Evolutionary conservation across 1,284 basidiomycete genomes (phyloP), one percentile per base, ranked within the genome.

Genomic region (Caloboletus firmus): DNA sequence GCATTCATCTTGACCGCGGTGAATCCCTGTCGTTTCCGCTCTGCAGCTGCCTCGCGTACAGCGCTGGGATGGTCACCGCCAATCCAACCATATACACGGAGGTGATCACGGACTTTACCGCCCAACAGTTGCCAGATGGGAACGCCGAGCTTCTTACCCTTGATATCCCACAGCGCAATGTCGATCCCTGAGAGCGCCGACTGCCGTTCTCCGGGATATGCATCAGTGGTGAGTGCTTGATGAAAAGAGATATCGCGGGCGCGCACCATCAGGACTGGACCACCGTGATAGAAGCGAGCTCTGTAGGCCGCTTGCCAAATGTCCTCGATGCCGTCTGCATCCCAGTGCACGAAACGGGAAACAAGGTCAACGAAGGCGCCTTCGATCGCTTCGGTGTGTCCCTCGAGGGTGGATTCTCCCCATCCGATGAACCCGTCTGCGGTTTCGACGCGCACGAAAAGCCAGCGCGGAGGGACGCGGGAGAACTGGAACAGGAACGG

Each of bases 1-100:
- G 78, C 87, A 65, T 91, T 91, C 87, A 89, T 91, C 76, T 88
- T 87, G 44, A 91, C 87, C 3, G 84, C 82, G 0, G 83, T 86
- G 69, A 91, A 91, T 4, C 88, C 88, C 67, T 91, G 83, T 15
- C 74, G 75, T 61, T 86, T 86, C 22, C 89, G 78, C 17, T 72
- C 74, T 54, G 76, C 74, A 4, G 89, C 88, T 53, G 83, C 83
- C 34, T 78, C 78, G 30, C 81, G 70, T 1, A 90, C 83, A 59
- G 86, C 84, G 17, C 70, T 72, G 1, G 88, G 86, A 46, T 81
- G 76, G 69, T 91, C 88, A 15, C 89, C 88, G 8, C 89, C 87
- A 54, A 89, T 80, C 85, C 85, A 89, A 5, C 81, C 80, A 62
- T 85, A 86, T 7, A 85, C 83, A 55, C 77, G 79, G 52, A 84